Conservation (phyloP, 2,329 filamentous ascomycete genomes). For the Pestalotiopsis sp. region DNA sequence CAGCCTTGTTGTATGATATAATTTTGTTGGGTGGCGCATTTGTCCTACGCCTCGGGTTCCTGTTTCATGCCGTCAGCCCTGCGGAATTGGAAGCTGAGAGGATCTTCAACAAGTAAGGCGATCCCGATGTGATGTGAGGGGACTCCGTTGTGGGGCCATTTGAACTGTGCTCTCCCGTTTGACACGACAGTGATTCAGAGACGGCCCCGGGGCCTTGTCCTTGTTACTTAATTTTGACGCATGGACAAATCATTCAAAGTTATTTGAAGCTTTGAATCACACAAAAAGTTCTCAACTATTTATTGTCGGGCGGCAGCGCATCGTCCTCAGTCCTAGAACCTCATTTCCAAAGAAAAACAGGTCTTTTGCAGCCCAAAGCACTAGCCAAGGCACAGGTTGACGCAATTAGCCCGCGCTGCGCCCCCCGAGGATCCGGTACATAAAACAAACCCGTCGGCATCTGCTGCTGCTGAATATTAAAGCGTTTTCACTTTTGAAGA, state of each 20-base stretch:
- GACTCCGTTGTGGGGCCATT: background rate
- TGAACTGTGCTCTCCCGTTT: background rate
- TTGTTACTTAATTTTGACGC: background rate
- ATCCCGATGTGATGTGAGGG: background rate
- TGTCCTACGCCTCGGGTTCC: background rate
- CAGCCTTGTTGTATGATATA: background rate
- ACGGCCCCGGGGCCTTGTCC: background rate
- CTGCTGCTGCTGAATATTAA: background rate
- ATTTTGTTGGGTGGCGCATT: background rate
- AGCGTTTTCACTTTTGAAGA: background rate
- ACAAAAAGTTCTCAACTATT: background rate
- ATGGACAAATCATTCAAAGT: background rate
- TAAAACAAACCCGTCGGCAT: background rate
- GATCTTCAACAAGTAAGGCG: background rate
- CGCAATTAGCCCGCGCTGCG: background rate
- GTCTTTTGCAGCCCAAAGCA: background rate
- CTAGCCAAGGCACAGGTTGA: background rate
- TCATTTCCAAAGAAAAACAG: background rate
- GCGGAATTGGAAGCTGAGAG: background rate
- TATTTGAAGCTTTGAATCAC: background rate
- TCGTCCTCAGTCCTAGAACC: background rate
- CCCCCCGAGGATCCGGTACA: background rate
- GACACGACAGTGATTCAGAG: background rate
- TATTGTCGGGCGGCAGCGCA: background rate
- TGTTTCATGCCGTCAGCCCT: background rate